Evolutionary conservation across 2,329 filamentous ascomycete species (phyloP).

Genomic region (Hypoxylon sp.): DNA sequence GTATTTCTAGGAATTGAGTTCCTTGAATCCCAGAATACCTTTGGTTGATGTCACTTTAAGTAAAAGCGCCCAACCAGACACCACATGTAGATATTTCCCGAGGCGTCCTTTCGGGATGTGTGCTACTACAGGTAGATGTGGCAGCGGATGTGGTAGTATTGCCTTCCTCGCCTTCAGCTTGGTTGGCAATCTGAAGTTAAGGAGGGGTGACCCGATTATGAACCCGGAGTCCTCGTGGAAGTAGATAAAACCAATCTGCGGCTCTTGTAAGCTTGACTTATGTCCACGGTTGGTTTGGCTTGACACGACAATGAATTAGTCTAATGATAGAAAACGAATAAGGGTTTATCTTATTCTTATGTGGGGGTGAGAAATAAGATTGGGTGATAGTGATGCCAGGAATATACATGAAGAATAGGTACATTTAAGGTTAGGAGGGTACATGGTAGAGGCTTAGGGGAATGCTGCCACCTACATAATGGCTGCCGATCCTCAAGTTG

Average conservation of each 20-base stretch:
- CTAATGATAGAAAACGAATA: constrained; percentile 4
- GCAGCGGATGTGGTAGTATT: constrained; percentile 1
- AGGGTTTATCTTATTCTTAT: background rate
- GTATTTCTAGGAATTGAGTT: background rate
- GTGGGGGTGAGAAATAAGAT: constrained; percentile 1
- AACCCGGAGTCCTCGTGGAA: no score
- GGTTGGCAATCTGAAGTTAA: constrained; percentile 1
- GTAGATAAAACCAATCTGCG: constrained; percentile 4
- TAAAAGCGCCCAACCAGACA: constrained; percentile 14
- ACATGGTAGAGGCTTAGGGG: background rate
- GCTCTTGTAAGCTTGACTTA: constrained; percentile 21
- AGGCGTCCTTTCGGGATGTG: constrained; percentile 15
- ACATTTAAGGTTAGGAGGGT: no score
- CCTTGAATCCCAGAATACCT: no score
- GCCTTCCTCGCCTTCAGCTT: constrained; percentile 10
- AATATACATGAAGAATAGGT: no score
- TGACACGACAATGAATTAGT: background rate
- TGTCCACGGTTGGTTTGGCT: no score
- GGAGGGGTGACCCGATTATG: background rate
- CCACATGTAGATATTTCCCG: constrained; percentile 18
- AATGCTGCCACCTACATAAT: no score
- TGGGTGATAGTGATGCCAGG: no score
- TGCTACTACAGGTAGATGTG: constrained; percentile 6
- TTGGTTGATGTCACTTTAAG: background rate
- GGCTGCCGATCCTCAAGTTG: no score